Percentiles rank a stretch among this genome's conserved stretches.
phyloP scores from a whole-genome alignment of 345 rosid genomes.

The Eucalyptus marginata region DNA sequence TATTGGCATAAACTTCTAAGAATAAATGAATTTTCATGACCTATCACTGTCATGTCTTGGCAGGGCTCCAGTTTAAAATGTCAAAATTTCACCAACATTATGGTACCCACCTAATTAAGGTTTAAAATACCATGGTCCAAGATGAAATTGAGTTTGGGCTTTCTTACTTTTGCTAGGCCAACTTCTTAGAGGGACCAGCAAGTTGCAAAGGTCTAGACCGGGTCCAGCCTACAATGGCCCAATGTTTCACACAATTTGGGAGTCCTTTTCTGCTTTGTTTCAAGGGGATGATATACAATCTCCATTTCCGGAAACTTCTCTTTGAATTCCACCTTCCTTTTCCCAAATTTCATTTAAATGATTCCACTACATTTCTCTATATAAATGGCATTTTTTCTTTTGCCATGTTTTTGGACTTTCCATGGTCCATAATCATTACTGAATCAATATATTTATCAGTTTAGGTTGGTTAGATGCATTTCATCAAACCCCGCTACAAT shows the following conservation, averaged over 20 bases:
- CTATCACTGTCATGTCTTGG: background rate
- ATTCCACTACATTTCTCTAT: background rate
- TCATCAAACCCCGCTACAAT: background rate
- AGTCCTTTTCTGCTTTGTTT: background rate
- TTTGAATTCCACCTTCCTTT: background rate
- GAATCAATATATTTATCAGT: background rate
- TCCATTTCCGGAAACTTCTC: background rate
- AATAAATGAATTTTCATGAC: background rate
- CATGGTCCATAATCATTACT: background rate
- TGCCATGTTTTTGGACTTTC: background rate
- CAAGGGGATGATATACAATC: background rate
- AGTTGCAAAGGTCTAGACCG: background rate
- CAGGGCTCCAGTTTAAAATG: background rate
- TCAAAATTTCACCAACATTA: background rate
- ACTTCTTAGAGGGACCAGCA: background rate
- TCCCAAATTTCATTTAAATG: background rate
- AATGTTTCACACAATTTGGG: background rate
- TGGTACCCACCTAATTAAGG: background rate
- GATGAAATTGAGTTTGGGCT: background rate
- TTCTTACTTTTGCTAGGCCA: background rate
- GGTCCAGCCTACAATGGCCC: background rate
- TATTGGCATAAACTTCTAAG: background rate
- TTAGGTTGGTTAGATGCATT: background rate
- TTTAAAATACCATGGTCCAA: background rate
- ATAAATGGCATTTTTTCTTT: background rate